phyloP scores from a whole-genome alignment of 306 rosid genomes.

The Gleditsia sinensis region DNA sequence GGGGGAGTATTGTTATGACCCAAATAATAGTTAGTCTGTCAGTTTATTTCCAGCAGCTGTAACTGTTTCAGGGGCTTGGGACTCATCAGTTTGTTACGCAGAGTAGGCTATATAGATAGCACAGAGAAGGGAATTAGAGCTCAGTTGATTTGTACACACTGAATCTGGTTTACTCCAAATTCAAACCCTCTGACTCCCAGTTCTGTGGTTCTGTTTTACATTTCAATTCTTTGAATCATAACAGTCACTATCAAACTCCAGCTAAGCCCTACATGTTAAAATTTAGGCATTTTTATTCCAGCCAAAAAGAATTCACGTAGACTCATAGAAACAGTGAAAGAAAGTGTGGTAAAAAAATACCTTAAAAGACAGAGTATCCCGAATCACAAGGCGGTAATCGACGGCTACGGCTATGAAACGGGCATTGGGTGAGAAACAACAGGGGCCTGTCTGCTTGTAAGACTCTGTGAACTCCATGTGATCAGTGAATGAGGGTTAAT shows the following conservation, averaged over 20 bases:
- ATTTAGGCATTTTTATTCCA: background rate
- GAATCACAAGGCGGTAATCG: slow-evolving; percentile 97
- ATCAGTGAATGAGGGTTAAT: background rate
- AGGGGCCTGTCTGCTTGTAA: slow-evolving; percentile 94
- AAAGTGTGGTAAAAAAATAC: slow-evolving; percentile 10
- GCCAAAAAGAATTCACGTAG: background rate
- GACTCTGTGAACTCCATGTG: slow-evolving; percentile 95
- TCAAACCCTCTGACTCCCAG: too few relatives aligned
- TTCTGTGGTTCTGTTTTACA: too few relatives aligned
- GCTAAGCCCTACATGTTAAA: background rate
- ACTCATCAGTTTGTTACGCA: too few relatives aligned
- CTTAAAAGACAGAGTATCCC: slow-evolving; percentile 89
- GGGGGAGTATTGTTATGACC: too few relatives aligned
- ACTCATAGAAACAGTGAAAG: background rate
- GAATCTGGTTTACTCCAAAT: too few relatives aligned
- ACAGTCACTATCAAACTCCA: background rate
- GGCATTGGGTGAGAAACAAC: slow-evolving; percentile 92
- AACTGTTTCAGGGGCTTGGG: too few relatives aligned
- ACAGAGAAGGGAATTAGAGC: too few relatives aligned
- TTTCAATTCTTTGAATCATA: too few relatives aligned
- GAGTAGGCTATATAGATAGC: too few relatives aligned
- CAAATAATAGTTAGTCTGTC: too few relatives aligned
- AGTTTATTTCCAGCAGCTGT: too few relatives aligned
- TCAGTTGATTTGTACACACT: too few relatives aligned
- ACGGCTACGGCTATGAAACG: slow-evolving; percentile 91